Evolutionary conservation across 441 rosid genomes (phyloP), one percentile per base, ranked within the genome.

Genomic region (Isatis lusitanica): DNA sequence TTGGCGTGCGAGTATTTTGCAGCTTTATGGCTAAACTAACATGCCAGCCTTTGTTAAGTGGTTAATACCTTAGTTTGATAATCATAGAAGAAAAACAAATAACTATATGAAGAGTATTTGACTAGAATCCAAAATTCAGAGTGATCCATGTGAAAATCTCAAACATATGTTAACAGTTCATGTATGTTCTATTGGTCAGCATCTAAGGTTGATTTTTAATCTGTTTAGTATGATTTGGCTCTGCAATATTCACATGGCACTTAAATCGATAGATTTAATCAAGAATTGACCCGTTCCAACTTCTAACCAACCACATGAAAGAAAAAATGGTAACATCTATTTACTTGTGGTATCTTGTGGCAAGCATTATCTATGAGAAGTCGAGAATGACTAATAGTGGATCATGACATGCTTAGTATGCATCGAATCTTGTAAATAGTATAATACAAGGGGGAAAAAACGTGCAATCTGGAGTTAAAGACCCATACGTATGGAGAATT

Each of bases 291-390:
- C n/a, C n/a, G n/a, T n/a, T n/a, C n/a, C n/a, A n/a, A n/a, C n/a
- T n/a, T 62, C 71, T 62, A 56, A 76, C 79, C 2, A 70, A 70
- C 56, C 47, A 76, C 36, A 63, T 39, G 13, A 76, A 43, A 56
- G 16, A 48, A 31, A 66, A 39, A 15, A 33, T 55, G 53, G 7
- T 64, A 48, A 48, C 24, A 69, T 63, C 17, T 61, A 48, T 56
- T 74, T 59, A 18, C 26, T 56, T 50, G 53, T 68, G 69, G 48
- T 39, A 47, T 70, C 39, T 63, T 70, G 75, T 70, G 75, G 79
- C 21, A 63, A 70, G 71, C 79, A 76, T 56, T 76, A 70, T 63
- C 71, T 75, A 43, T 16, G 68, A 68, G 64, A 46, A 68, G 60
- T 55, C 44, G 56, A 55, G 60, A 55, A 30, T 40, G 66, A 63